A percentile compares a stretch with the other conserved stretches of the same genome.
Evolutionary conservation across 768 basidiomycete genomes (phyloP).

Genomic region (Xanthoconium stramineum): DNA sequence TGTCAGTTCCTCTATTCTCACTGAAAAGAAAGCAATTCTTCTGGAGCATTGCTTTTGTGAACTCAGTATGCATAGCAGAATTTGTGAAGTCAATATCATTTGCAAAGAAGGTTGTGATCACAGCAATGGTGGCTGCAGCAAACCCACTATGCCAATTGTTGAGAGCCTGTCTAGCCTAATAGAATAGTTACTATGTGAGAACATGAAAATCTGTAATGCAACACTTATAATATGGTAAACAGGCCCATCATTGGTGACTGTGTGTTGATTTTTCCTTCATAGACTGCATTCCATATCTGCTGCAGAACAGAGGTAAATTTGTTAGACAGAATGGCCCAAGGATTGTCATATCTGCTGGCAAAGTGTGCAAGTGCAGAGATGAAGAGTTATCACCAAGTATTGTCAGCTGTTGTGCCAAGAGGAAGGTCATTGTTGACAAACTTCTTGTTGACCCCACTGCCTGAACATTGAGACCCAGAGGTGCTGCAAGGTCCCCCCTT

Average conservation of each 20-base stretch:
- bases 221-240: background rate
- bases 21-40: background rate
- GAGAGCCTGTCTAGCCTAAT: background rate
- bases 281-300: background rate
- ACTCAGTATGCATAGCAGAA: background rate
- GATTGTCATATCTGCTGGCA: background rate
- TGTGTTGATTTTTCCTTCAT: background rate
- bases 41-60: background rate
- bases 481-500: background rate
- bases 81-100: background rate
- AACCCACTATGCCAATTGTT: background rate
- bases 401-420: background rate
- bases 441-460: background rate
- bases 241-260: background rate
- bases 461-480: background rate
- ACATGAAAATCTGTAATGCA: too few species aligned
- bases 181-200: background rate
- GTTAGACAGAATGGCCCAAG: background rate
- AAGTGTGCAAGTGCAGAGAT: background rate
- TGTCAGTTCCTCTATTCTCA: background rate
- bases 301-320: background rate
- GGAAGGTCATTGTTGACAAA: background rate
- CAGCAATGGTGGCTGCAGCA: background rate
- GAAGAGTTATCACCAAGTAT: background rate
- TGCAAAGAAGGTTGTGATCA: background rate